Conservation (phyloP, 306 rosid species). For the Inga oerstediana region DNA sequence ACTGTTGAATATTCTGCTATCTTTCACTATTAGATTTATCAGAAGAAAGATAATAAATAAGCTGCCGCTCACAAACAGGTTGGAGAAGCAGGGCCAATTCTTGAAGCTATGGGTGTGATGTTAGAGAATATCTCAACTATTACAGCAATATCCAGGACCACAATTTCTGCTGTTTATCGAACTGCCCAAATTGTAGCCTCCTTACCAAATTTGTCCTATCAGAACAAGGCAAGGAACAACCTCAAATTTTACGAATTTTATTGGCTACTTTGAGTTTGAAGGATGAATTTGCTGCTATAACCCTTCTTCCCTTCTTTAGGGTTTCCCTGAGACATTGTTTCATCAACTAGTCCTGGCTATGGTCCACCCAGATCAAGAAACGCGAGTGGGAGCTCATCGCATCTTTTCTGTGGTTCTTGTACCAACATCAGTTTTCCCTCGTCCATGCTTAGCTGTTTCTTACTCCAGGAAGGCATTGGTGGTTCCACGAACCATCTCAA, state of each 20-base stretch:
- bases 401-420: constrained; percentile 88
- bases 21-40: constrained; percentile 19
- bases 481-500: constrained; percentile 75
- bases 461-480: constrained; percentile 48
- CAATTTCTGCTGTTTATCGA: constrained; percentile 69
- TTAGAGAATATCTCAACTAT: constrained; percentile 73
- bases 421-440: constrained; percentile 73
- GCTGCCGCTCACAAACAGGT: constrained; percentile 60
- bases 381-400: constrained; percentile 81
- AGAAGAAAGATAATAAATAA: constrained; percentile 20
- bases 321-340: constrained; percentile 93
- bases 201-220: constrained; percentile 69
- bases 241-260: constrained; percentile 14
- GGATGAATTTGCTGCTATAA: constrained; percentile 36
- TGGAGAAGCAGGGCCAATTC: constrained; percentile 86
- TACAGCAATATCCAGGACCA: constrained; percentile 70
- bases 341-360: constrained; percentile 87
- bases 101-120: constrained; percentile 87
- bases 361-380: constrained; percentile 96
- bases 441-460: constrained; percentile 37
- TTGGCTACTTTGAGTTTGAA: constrained; percentile 30
- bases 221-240: constrained; percentile 74
- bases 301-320: constrained; percentile 49
- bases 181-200: constrained; percentile 87
- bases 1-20: not conserved